A percentile compares a stretch with the other conserved stretches of the same genome.
Conservation (phyloP, 75 land plant species). For the Chamaecyparis obtusa region DNA sequence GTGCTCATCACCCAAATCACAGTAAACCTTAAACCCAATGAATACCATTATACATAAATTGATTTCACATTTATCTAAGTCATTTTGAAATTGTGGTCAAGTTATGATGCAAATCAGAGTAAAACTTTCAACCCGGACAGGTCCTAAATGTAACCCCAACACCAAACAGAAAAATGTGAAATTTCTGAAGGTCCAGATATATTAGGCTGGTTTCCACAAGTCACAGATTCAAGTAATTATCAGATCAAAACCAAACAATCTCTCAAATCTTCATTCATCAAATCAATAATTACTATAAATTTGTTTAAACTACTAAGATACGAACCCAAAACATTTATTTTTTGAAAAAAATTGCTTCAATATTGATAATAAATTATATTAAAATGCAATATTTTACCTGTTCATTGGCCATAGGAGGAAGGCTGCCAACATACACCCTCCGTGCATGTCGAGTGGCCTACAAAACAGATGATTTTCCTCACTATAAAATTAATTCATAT, state of each 20-base stretch:
- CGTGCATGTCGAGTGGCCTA: conserved; percentile 77
- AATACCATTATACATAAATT: not conserved
- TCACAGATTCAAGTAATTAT: not conserved
- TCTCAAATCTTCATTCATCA: not conserved
- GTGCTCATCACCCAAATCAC: not conserved
- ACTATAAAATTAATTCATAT: not conserved
- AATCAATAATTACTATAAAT: not conserved
- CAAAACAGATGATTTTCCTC: not conserved
- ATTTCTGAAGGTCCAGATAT: not conserved
- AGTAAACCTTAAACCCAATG: not conserved
- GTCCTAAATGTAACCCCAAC: not conserved
- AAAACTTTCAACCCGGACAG: not conserved
- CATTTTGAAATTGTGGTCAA: not conserved
- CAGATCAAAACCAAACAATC: not conserved
- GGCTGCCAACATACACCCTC: conserved; percentile 74
- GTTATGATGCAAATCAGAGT: not conserved
- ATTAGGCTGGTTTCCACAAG: not conserved
- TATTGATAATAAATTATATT: not conserved
- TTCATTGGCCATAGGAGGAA: conserved; percentile 71
- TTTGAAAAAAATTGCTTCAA: not conserved
- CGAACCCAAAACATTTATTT: not conserved
- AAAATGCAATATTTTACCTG: conserved; percentile 25
- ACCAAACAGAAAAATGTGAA: not conserved
- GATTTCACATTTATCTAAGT: not conserved
- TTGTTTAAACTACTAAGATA: not conserved